Conservation (phyloP, 2,329 filamentous ascomycete genomes). For the Aspergillus sp. region DNA sequence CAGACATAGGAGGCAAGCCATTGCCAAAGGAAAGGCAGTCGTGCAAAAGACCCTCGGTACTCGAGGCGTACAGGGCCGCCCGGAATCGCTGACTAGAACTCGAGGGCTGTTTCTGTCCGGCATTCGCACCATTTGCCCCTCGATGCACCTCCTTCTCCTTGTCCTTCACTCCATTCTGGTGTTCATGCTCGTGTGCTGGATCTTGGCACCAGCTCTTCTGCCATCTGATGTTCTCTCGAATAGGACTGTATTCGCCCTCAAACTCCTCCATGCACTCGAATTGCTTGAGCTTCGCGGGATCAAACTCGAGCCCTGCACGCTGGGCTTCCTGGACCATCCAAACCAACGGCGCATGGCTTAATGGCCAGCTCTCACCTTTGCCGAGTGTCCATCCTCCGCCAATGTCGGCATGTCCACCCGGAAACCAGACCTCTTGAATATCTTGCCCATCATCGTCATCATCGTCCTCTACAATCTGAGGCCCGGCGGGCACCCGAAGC, state of each 20-base stretch:
- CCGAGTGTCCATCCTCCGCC: slow-evolving; percentile 73
- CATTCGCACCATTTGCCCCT: slow-evolving; percentile 4
- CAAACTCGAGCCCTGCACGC: slow-evolving; percentile 69
- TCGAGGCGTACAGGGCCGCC: slow-evolving; percentile 62
- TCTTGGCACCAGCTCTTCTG: slow-evolving; percentile 22
- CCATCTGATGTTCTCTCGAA: slow-evolving; percentile 30
- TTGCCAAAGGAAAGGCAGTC: slow-evolving; percentile 71
- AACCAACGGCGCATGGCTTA: slow-evolving; percentile 51
- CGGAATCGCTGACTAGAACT: slow-evolving; percentile 55
- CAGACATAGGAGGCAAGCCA: slow-evolving; percentile 60
- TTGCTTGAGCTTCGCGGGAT: slow-evolving; percentile 51
- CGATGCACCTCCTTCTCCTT: slow-evolving; percentile 10
- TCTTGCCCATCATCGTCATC: slow-evolving; percentile 61
- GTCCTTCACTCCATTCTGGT: slow-evolving; percentile 2
- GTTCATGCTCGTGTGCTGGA: slow-evolving; percentile 20
- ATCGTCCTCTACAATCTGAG: slow-evolving; percentile 23
- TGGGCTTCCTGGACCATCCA: slow-evolving; percentile 70
- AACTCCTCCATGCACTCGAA: slow-evolving; percentile 65
- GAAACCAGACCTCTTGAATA: slow-evolving; percentile 75
- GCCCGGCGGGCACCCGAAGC: slow-evolving; percentile 31
- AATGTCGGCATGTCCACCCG: slow-evolving; percentile 77
- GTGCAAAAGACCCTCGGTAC: slow-evolving; percentile 62
- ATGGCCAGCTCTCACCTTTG: slow-evolving; percentile 25
- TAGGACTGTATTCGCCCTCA: slow-evolving; percentile 40
- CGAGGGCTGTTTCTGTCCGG: slow-evolving; percentile 29